Base-by-base conservation (phyloP, 257 asterid genomes). In the Forsythia suspensa region DNA sequence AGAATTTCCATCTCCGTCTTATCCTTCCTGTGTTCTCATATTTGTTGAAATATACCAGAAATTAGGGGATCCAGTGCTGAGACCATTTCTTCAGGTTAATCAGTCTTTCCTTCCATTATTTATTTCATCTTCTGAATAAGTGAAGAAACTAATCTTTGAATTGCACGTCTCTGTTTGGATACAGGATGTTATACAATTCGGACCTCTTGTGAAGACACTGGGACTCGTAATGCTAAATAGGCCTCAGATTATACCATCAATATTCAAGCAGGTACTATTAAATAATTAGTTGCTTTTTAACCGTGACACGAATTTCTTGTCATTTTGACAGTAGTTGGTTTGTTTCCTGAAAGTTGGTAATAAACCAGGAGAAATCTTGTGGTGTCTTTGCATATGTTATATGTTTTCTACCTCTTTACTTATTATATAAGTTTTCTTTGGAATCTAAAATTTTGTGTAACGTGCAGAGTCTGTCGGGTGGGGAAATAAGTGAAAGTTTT, bases 171-270 rank as follows among this genome's bases (percentile, higher is more conserved):
- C 46, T 39, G 21, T 70, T 65, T 48, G 38, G 46, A 73, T 82
- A 71, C 89, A 94, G 98, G 99, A 95, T 82, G 99, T 95, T 48
- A 87, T 95, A 80, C 99, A 93, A 84, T 95, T 95, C 80, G 98
- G 92, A 48, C 99, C 99, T 39, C 94, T 95, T 71, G 94, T 91
- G 43, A 93, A 91, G 88, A 95, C 97, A 41, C 80, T 95, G 74
- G 98, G 98, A 86, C 88, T 86, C 38, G 97, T 95, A 79, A 87
- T 90, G 97, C 82, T 91, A 77, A 81, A 88, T 34, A 88, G 70
- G 77, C 99, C 99, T 72, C 91, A 85, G 52, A 80, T 95, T 41
- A 66, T 95, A 72, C 99, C 97, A 20, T 88, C 97, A 34, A 95
- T 95, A 70, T 89, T 95, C 82, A 85, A 88, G 84, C 95, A 95